A percentile compares a stretch with the other conserved stretches of the same genome.
Evolutionary conservation across 2,329 filamentous ascomycete genomes (phyloP).

Genomic region (Cyphellophora europaea): DNA sequence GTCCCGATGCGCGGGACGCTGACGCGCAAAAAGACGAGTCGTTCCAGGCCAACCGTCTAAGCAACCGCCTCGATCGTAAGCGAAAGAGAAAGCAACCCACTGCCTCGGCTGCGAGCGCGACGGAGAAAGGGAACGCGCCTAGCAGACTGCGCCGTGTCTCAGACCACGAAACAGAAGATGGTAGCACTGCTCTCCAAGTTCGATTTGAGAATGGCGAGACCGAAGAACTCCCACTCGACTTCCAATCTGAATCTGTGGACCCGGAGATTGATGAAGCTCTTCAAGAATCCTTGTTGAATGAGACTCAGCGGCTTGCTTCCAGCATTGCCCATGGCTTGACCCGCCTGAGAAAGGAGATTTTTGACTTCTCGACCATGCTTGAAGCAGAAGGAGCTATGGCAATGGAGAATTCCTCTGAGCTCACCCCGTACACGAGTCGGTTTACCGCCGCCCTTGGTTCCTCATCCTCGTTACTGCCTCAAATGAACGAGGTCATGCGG

Average conservation of each 20-base stretch:
- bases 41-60: conserved; percentile 23
- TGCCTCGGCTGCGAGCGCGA: conserved; percentile 31
- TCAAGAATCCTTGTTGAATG: conserved; percentile 30
- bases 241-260: conserved; percentile 17
- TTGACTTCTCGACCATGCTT: conserved; percentile 35
- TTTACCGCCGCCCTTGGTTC: conserved; percentile 35
- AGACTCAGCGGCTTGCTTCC: conserved; percentile 44
- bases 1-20: conserved; percentile 43
- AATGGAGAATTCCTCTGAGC: conserved; percentile 19
- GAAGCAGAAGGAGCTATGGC: conserved; percentile 16
- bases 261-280: conserved; percentile 22
- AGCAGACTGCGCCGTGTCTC: conserved; percentile 39
- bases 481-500: conserved; percentile 47
- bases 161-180: conserved; percentile 27
- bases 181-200: conserved; percentile 44
- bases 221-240: conserved; percentile 45
- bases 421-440: conserved; percentile 25
- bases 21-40: conserved; percentile 21
- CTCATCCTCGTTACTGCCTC: conserved; percentile 38
- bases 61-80: conserved; percentile 38
- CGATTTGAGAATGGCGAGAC: conserved; percentile 52
- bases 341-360: conserved; percentile 46
- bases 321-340: conserved; percentile 47
- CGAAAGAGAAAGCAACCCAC: conserved; percentile 45
- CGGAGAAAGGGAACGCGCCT: conserved; percentile 31